Conservation (phyloP, 73 alveolate species). For the Stentor roeselii region DNA sequence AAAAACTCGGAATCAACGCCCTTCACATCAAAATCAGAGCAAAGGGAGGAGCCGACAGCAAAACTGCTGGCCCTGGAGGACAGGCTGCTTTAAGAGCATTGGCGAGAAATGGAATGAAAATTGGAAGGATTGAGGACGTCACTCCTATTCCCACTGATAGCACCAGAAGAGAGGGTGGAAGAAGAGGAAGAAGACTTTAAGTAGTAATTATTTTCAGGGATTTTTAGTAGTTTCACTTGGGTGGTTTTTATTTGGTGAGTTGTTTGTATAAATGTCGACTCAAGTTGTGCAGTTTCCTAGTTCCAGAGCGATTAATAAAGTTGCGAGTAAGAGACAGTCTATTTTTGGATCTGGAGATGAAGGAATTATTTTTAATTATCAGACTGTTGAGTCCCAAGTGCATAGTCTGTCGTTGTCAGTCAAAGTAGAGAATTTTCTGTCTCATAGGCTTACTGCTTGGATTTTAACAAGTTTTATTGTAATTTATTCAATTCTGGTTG, state of each 20-base stretch:
- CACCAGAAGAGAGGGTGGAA: constrained; percentile 97
- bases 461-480: too few relatives aligned
- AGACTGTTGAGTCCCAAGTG: background rate
- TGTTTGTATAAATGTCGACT: too few relatives aligned
- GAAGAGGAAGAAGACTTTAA: constrained; percentile 99
- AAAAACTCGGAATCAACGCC: constrained; percentile 91
- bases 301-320: too few relatives aligned
- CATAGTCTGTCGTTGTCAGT: background rate
- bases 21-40: constrained; percentile 97
- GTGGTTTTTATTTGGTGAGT: too few relatives aligned
- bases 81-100: constrained; percentile 98
- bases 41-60: constrained; percentile 94
- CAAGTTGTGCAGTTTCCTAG: too few relatives aligned
- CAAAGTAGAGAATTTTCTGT: background rate
- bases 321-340: too few relatives aligned
- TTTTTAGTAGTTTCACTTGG: too few relatives aligned
- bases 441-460: background rate
- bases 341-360: background rate
- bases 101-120: constrained; percentile 96
- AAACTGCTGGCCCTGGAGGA: constrained; percentile 94
- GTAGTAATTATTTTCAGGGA: too few relatives aligned
- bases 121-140: constrained; percentile 99
- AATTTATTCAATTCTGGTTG: background rate
- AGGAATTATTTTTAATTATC: background rate
- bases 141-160: constrained; percentile 99